Base-by-base conservation (phyloP, 169 alveolate genomes). In the Plasmodium billcollinsi region DNA sequence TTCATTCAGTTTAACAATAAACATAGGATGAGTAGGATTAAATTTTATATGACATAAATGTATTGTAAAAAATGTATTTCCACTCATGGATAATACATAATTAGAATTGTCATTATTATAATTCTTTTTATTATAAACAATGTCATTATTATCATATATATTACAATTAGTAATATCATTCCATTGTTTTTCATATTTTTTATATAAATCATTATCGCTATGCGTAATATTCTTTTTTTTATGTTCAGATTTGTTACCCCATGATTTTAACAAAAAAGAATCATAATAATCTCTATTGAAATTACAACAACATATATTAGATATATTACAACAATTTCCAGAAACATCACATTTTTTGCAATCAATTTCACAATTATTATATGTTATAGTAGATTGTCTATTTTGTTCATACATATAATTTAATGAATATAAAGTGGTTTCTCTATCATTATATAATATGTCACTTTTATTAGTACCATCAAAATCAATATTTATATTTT, bases 51-150 rank as follows among this genome's bases (percentile, higher is more conserved):
- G 91, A 15, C 91, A 83, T 15, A 83, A 52, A n/a, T 83, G 74
- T 24, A 83, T 59, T n/a, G 85, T 56, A 59, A 83, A 83, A 3
- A 67, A 70, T 12, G 86, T 52, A 50, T 63, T 83, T 69, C 71
- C 85, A 52, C 91, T 83, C 91, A 83, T 83, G 14, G 91, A 56
- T 20, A 83, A 83, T 24, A 83, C 85, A 70, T 67, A 67, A 47
- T 83, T 67, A 3, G 91, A 71, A 3, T 61, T 21, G 33, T 80
- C 69, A 67, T 65, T 24, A 45, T 26, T 71, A 1, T 20, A 9
- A 7, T 24, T 80, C 1, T 43, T 47, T 29, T 69, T 45, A 26
- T 70, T 70, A 62, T 18, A 62, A 18, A 8, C n/a, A 39, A 14
- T 24, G 20, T 43, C 33, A 14, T 83, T 29, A 33, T 29, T 15